Base-by-base conservation (phyloP, 495 filamentous ascomycete species). In the Tetracladium setigerum region DNA sequence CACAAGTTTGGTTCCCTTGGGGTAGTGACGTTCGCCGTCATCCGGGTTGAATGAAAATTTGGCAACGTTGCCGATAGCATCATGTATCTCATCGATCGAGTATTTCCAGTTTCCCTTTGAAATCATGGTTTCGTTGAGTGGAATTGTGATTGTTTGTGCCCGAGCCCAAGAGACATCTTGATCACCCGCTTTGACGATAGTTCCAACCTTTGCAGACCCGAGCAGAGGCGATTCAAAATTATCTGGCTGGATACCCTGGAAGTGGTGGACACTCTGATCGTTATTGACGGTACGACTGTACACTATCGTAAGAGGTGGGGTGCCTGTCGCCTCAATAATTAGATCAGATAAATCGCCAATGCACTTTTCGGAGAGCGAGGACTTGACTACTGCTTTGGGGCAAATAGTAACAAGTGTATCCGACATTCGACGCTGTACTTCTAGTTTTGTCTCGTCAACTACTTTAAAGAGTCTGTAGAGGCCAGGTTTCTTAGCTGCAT, bases 171-270 rank as follows among this genome's bases (percentile, higher is more conserved):
- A 78, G 41, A 90, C 69, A 46, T 86, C 80, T 43, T 82, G 74
- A 8, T 78, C 73, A 34, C 70, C 76, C 13, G 77, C 67, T 7
- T 59, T 57, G 19, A 75, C 64, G 18, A 89, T 60, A 11, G 70
- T 72, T 31, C 70, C 67, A 10, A 78, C 75, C 4, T 65, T 76
- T 50, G 67, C 70, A 47, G 73, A 69, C 47, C 67, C 72, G 18
- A 81, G 55, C 31, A 95, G 65, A 0, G 89, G 91, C 6, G 89
- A 91, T 10, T 76, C 72, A 56, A 89, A 78, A 42, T 86, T 84
- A 40, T 95, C 90, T 0, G 92, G 88, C 46, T 95, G 89, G 18
- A 98, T 83, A 53, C 86, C 91, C 58, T 95, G 88, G 55, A 91
- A 84, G n/a, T 61, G 58, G 45, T 88, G 84, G 56, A 87, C 80